These are phyloP conservation scores for Zygotorulaspora florentina DNA, from an alignment of 805 yeast species.

Conservation along the genomic window DNA sequence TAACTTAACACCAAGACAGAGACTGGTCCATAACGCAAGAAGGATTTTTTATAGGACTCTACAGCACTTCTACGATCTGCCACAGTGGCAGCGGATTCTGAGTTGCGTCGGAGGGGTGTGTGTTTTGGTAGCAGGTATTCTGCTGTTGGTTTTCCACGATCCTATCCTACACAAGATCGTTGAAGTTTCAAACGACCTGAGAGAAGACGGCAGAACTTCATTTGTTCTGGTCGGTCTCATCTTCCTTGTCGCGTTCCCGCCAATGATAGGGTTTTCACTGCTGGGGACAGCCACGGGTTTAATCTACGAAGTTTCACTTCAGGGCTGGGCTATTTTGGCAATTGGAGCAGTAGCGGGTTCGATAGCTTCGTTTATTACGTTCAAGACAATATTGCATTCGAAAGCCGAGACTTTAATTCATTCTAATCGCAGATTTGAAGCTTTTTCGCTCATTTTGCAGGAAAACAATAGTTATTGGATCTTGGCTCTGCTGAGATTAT, in stretches of 20 bases:
- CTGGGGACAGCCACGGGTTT: slow-evolving; percentile 68
- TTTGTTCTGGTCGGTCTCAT: slow-evolving; percentile 49
- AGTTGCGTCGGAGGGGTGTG: slow-evolving; percentile 14
- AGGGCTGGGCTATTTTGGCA: slow-evolving; percentile 77
- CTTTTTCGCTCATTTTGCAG: slow-evolving; percentile 67
- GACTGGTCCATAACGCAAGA: slow-evolving; percentile 24
- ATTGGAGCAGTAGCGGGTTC: slow-evolving; percentile 70
- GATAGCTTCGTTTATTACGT: slow-evolving; percentile 63
- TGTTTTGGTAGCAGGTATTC: slow-evolving; percentile 15
- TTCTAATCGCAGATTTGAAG: slow-evolving; percentile 60
- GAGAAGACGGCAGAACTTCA: slow-evolving; percentile 39
- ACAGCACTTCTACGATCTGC: slow-evolving; percentile 18
- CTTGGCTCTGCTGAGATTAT: slow-evolving; percentile 67
- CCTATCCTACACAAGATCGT: slow-evolving; percentile 36
- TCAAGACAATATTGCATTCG: slow-evolving; percentile 52
- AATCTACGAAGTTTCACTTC: slow-evolving; percentile 67
- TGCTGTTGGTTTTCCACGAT: slow-evolving; percentile 28
- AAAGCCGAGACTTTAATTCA: slow-evolving; percentile 59
- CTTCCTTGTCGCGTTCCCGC: slow-evolving; percentile 80
- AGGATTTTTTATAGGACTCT: slow-evolving; percentile 11
- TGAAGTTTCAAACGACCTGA: slow-evolving; percentile 44
- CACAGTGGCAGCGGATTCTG: slow-evolving; percentile 24
- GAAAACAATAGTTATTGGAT: slow-evolving; percentile 66
- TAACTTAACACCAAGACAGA: slow-evolving; percentile 32
- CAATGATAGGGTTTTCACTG: slow-evolving; percentile 76